Evolutionary conservation across 345 rosid genomes (phyloP).

Genomic region (Ceriops tagal): DNA sequence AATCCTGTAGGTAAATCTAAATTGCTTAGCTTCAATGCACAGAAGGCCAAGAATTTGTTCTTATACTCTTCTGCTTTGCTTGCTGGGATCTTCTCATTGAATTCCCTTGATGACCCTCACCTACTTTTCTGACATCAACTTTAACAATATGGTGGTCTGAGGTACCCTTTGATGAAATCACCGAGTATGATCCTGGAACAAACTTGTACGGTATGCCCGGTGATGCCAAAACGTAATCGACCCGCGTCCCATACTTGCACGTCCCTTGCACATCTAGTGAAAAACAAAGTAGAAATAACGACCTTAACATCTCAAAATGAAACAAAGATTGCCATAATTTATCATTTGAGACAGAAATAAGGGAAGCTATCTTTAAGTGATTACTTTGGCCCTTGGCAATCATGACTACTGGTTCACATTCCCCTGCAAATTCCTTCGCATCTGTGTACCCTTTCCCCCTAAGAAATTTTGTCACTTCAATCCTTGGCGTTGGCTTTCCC

Average conservation of each 20-base stretch:
- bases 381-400: constrained; percentile 93
- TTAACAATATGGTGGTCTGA: constrained; percentile 95
- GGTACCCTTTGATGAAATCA: constrained; percentile 79
- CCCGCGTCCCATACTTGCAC: constrained; percentile 92
- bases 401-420: constrained; percentile 91
- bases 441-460: constrained; percentile 63
- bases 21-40: constrained; percentile 36
- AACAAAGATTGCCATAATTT: not conserved
- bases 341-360: not conserved
- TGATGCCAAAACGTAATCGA: constrained; percentile 74
- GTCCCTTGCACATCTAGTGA: constrained; percentile 84
- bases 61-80: constrained; percentile 35
- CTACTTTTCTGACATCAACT: constrained; percentile 52
- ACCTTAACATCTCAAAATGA: not conserved
- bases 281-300: constrained; percentile 1
- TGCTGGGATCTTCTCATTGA: constrained; percentile 25
- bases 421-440: constrained; percentile 74
- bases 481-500: constrained; percentile 85
- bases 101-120: constrained; percentile 28
- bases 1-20: not conserved
- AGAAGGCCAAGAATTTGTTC: constrained; percentile 36
- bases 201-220: constrained; percentile 54
- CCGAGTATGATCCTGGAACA: constrained; percentile 79
- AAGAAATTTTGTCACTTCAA: constrained; percentile 61
- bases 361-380: not conserved